Evolutionary conservation across 139 green algal species (phyloP).

Genomic region (Diplosphaera chodatii): DNA sequence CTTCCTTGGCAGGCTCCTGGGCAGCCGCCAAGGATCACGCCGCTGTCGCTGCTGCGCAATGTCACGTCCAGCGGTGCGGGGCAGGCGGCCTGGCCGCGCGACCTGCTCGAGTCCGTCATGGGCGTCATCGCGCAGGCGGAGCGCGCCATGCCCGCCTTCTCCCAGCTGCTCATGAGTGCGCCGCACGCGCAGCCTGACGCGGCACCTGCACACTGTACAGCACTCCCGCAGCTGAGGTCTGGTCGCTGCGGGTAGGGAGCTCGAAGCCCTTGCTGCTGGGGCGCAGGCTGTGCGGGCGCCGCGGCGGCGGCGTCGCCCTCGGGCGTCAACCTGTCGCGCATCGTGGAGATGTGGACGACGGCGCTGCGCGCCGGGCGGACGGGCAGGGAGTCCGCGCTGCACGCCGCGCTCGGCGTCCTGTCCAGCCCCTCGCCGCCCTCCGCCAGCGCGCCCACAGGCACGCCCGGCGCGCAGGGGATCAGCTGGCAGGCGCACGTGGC

Average conservation of each 20-base stretch:
- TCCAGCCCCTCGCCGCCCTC: constrained; percentile 25
- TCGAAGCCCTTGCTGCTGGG: too few species aligned
- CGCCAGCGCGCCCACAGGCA: constrained; percentile 11
- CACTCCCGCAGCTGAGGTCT: too few species aligned
- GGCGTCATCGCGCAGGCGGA: constrained; percentile 18
- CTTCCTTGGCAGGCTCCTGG: background rate
- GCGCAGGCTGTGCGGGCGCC: constrained; percentile 34
- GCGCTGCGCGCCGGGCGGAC: constrained; percentile 20
- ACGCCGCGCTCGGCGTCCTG: constrained; percentile 33
- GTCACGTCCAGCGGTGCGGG: constrained; percentile 6
- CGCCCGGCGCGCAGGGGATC: too few species aligned
- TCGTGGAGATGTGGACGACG: constrained; percentile 30
- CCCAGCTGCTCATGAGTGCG: constrained; percentile 24
- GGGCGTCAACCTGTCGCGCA: constrained; percentile 34
- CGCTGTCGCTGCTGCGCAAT: constrained; percentile 8
- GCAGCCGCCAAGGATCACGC: constrained; percentile 8
- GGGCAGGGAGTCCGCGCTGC: constrained; percentile 27
- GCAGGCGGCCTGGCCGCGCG: constrained; percentile 34
- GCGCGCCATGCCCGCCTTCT: constrained; percentile 21
- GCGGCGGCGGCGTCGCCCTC: constrained; percentile 39
- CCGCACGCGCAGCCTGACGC: too few species aligned
- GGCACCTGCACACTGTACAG: too few species aligned
- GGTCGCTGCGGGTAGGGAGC: too few species aligned
- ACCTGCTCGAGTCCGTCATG: constrained; percentile 40
- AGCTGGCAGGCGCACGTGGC: too few species aligned